phyloP scores from a whole-genome alignment of 2,329 filamentous ascomycete species.

The Aureobasidium vineae region DNA sequence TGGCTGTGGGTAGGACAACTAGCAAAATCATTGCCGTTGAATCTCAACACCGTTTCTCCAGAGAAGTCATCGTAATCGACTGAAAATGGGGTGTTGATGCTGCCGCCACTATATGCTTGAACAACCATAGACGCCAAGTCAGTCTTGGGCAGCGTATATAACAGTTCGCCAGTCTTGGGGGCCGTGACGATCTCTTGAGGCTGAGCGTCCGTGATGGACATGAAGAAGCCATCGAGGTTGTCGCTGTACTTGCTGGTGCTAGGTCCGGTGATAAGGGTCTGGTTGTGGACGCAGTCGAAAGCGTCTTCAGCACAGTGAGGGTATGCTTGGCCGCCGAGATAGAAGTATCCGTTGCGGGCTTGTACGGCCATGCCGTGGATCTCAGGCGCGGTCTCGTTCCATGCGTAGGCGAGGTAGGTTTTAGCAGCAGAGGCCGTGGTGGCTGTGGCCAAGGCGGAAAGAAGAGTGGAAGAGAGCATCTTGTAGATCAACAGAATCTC shows the following conservation, averaged over 20 bases:
- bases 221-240: background rate
- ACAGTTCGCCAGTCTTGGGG: background rate
- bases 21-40: slow-evolving; percentile 15
- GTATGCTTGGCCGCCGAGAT: background rate
- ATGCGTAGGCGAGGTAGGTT: slow-evolving; percentile 8
- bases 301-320: background rate
- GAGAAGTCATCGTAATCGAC: slow-evolving; percentile 12
- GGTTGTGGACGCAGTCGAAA: background rate
- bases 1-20: background rate
- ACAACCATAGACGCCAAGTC: background rate
- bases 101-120: background rate
- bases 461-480: too few species aligned
- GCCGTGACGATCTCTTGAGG: background rate
- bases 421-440: background rate
- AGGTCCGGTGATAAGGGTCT: background rate
- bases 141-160: slow-evolving; percentile 8
- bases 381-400: slow-evolving; percentile 2
- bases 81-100: slow-evolving; percentile 1
- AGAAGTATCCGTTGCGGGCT: background rate
- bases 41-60: background rate
- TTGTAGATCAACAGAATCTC: too few species aligned
- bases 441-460: too few species aligned
- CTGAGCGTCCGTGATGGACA: background rate
- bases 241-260: background rate
- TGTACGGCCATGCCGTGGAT: slow-evolving; percentile 1